Evolutionary conservation across 192 early-diverging fungal genomes (phyloP), one percentile per base, ranked within the genome.

Genomic region (Coemansia asiatica): DNA sequence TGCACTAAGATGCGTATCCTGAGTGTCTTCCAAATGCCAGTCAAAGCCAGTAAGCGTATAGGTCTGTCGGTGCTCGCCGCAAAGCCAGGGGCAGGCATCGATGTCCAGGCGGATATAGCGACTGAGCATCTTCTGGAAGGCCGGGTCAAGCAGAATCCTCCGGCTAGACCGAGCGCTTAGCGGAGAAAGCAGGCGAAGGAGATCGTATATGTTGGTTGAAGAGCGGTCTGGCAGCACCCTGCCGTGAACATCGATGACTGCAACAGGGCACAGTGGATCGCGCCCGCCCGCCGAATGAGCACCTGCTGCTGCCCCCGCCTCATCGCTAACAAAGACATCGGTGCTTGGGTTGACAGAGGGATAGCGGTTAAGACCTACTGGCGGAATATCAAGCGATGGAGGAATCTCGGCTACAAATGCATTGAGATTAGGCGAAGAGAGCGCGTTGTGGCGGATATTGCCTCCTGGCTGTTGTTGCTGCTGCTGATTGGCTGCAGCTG

Each of bases 121-220:
- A 19, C 79, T 65, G 25, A 82, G 62, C 15, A 69, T 63, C 62
- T 76, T 82, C 40, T 74, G 79, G 71, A 82, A 82, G 9, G 79
- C 60, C 25, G 79, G 79, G 15, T 82, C 79, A 35, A 82, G 61
- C 53, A 82, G 70, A 2, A 57, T 58, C 49, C 47, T 67, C 19
- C 71, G 60, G 35, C 48, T 68, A 8, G 65, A 25, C 1, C 47
- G 63, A 28, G 61, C 25, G 28, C 60, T 60, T 4, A 82, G 56
- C 13, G 79, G 79, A 35, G 65, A 67, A 23, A 82, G 49, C 29
- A 82, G 49, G 19, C 70, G 70, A 27, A 76, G 38, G 28, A 82
- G 64, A 16, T 68, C 63, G 40, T 65, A 60, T 40, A 82, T 76
- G 53, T 73, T 73, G 25, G 36, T 56, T 16, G 79, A 81, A 6